phyloP scores from a whole-genome alignment of 768 basidiomycete genomes.

The Auricularia sp. region DNA sequence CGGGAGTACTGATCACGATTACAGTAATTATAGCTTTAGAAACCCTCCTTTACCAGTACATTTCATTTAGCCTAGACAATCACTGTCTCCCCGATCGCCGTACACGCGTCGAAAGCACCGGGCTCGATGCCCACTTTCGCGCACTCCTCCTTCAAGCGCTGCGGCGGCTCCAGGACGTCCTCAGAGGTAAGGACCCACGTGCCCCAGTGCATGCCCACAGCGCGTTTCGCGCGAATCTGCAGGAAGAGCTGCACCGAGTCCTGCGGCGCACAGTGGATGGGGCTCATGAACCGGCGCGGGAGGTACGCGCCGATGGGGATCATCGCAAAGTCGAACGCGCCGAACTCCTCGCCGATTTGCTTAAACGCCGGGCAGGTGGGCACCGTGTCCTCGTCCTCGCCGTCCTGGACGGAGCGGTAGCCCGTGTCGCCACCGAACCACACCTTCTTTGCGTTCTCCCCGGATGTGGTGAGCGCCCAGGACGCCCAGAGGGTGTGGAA shows the following conservation, averaged over 20 bases:
- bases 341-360: conserved; percentile 54
- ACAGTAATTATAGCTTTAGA: too few species aligned
- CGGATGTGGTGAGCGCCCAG: conserved; percentile 47
- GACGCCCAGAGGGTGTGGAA: conserved; percentile 55
- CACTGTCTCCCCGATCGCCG: conserved; percentile 50
- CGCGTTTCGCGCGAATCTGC: conserved; percentile 49
- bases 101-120: conserved; percentile 42
- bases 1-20: too few species aligned
- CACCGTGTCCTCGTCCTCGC: conserved; percentile 37
- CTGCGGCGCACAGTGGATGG: conserved; percentile 55
- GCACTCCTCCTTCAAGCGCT: conserved; percentile 40
- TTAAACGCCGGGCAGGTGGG: conserved; percentile 64
- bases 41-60: too few species aligned
- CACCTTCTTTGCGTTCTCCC: conserved; percentile 25
- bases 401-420: conserved; percentile 37
- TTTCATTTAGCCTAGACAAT: conserved; percentile 3
- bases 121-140: conserved; percentile 41
- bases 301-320: conserved; percentile 45
- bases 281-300: conserved; percentile 44
- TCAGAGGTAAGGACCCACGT: conserved; percentile 46
- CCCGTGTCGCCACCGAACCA: conserved; percentile 68
- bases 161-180: conserved; percentile 51
- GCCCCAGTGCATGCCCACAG: conserved; percentile 68
- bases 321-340: conserved; percentile 36
- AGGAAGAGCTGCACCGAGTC: conserved; percentile 60